These are phyloP conservation scores for Oryza coarctata DNA, from an alignment of 176 grass and related monocot genomes.

Conservation along the genomic window DNA sequence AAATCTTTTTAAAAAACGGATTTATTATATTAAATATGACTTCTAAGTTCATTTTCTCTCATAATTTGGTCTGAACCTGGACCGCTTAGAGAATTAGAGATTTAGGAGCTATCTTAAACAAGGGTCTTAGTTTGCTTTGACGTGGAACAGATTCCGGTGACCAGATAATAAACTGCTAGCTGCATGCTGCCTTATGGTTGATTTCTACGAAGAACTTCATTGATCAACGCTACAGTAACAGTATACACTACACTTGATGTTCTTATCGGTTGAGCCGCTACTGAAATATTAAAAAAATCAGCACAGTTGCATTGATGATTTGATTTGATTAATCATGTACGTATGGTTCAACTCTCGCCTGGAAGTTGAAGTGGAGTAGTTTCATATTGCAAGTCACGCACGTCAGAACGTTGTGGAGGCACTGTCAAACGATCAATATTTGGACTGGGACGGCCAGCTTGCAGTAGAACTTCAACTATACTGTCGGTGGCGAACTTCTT, in stretches of 20 bases:
- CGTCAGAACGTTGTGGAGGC: constrained; percentile 31
- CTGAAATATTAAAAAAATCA: background rate
- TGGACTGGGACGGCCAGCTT: constrained; percentile 29
- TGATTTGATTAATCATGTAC: background rate
- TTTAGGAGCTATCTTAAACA: too few relatives aligned
- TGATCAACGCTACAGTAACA: background rate
- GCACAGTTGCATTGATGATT: background rate
- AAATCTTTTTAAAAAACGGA: too few relatives aligned
- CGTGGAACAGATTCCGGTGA: background rate
- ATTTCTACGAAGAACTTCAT: background rate
- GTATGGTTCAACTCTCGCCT: background rate
- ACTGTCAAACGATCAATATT: constrained; percentile 24
- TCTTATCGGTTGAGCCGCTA: background rate
- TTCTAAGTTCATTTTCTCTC: too few relatives aligned
- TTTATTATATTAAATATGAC: too few relatives aligned
- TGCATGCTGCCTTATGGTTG: background rate
- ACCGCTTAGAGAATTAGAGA: too few relatives aligned
- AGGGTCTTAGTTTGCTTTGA: background rate
- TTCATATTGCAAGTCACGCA: background rate
- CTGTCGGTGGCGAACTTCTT: constrained; percentile 28
- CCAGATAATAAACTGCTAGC: background rate
- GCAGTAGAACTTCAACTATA: background rate
- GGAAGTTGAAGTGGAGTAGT: background rate
- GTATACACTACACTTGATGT: background rate
- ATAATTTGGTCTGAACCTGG: too few relatives aligned